Evolutionary conservation across 78 protist species (phyloP), one percentile per base, ranked within the genome.

Genomic region (Paratrimastix pyriformis): DNA sequence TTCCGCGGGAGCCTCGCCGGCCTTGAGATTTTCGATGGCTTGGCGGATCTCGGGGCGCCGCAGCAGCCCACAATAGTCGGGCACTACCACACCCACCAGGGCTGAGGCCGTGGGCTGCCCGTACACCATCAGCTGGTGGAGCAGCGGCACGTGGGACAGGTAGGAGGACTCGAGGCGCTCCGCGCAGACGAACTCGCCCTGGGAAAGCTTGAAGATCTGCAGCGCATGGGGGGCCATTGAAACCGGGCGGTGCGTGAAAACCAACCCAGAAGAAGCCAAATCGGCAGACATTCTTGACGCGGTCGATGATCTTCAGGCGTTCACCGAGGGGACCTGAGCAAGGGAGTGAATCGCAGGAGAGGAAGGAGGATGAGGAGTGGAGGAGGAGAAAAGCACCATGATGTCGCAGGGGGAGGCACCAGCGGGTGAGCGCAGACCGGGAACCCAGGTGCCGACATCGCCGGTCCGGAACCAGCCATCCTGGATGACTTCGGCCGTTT

Each of bases 141-240:
- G 11, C 29, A 11, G 21, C 68, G 11, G 11, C 13, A 11, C 11
- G 68, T 62, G 15, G 42, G 15, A 29, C 68, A 62, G 45, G 37
- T 29, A 15, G 15, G 37, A 15, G 15, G 29, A 15, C 68, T 62
- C 68, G 15, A 62, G 39, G 42, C 18, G 11, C 68, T 66, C 72
- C 6, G 72, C 39, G 9, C 48, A 66, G 72, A 66, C 39, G 72
- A 37, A 66, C 68, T 62, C 68, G 68, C 46, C 72, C 46, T 66
- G 72, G 32, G 35, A 13, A 8, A 66, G 72, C 72, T 66, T 66
- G 72, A 66, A 66, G 72, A 66, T 66, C n/a, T n/a, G n/a, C n/a
- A n/a, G n/a, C n/a, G n/a, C n/a, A n/a, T n/a, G n/a, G n/a, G n/a
- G n/a, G n/a, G n/a, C n/a, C n/a, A n/a, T n/a, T n/a, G n/a, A n/a